Conservation (phyloP, 768 basidiomycete species). For the Mrakia gelida region DNA sequence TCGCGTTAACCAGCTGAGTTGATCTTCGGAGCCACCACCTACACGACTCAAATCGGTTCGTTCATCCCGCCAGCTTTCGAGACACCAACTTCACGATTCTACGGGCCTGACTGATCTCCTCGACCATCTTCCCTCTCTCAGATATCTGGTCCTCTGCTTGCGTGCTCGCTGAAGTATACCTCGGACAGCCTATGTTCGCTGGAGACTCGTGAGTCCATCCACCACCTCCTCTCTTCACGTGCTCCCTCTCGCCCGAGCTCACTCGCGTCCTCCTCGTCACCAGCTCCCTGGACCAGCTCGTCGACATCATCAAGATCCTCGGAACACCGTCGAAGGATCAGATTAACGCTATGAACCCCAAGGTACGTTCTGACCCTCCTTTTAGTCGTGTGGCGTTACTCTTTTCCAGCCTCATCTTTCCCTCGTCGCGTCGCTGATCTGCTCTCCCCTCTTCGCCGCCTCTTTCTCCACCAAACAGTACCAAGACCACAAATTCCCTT, state of each 20-base stretch:
- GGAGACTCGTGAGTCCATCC: conserved; percentile 56
- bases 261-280: too few relatives aligned
- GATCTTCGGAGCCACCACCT: conserved; percentile 99
- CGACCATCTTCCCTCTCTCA: too few relatives aligned
- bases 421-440: background rate
- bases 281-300: conserved; percentile 95
- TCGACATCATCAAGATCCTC: conserved; percentile 99
- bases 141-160: conserved; percentile 99
- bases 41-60: conserved; percentile 86
- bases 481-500: conserved; percentile 71
- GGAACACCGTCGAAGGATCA: conserved; percentile 97
- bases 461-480: background rate
- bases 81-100: too few relatives aligned
- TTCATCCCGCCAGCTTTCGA: too few relatives aligned
- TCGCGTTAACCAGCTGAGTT: conserved; percentile 66
- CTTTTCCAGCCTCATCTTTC: background rate
- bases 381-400: background rate
- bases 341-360: conserved; percentile 99
- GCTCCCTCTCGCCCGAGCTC: too few relatives aligned
- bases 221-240: too few relatives aligned
- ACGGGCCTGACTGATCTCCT: too few relatives aligned
- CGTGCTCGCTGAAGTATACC: conserved; percentile 99
- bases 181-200: conserved; percentile 96
- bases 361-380: conserved; percentile 44
- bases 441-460: background rate